These are phyloP conservation scores for Cyclotella cryptica DNA, from an alignment of 108 stramenopile genomes.

Conservation along the genomic window DNA sequence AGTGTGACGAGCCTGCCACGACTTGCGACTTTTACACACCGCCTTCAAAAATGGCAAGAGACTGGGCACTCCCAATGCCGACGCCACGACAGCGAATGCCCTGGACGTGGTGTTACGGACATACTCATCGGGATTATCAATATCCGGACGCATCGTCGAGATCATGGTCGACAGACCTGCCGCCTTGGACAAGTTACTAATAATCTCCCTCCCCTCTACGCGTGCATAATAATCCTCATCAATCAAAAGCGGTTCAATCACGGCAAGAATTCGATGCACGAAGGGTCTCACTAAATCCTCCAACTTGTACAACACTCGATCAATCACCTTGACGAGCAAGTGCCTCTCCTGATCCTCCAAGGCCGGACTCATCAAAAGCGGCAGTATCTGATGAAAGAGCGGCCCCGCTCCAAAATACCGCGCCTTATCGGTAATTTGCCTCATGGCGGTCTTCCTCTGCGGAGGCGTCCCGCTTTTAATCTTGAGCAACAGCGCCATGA, in stretches of 20 bases:
- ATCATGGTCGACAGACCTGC: slow-evolving; percentile 99
- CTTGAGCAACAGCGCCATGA: slow-evolving; percentile 94
- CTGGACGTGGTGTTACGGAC: slow-evolving; percentile 98
- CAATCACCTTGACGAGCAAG: slow-evolving; percentile 99
- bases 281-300: slow-evolving; percentile 97
- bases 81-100: slow-evolving; percentile 99
- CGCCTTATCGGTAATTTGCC: slow-evolving; percentile 98
- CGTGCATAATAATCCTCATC: slow-evolving; percentile 99
- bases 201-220: slow-evolving; percentile 98
- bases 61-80: slow-evolving; percentile 95
- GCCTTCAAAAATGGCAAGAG: slow-evolving; percentile 99
- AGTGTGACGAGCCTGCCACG: slow-evolving; percentile 99
- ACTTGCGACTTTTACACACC: slow-evolving; percentile 96
- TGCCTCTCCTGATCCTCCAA: slow-evolving; percentile 99
- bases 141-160: slow-evolving; percentile 99
- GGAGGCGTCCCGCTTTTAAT: slow-evolving; percentile 99
- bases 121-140: slow-evolving; percentile 98
- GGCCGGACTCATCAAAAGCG: slow-evolving; percentile 96
- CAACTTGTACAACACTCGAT: slow-evolving; percentile 97
- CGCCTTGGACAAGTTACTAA: slow-evolving; percentile 99
- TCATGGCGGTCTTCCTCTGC: slow-evolving; percentile 98
- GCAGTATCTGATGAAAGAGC: slow-evolving; percentile 97
- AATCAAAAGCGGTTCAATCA: slow-evolving; percentile 97
- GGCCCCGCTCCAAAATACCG: slow-evolving; percentile 95
- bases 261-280: slow-evolving; percentile 97